Base-by-base conservation (phyloP, 768 basidiomycete species). In the Lactarius psammicola region DNA sequence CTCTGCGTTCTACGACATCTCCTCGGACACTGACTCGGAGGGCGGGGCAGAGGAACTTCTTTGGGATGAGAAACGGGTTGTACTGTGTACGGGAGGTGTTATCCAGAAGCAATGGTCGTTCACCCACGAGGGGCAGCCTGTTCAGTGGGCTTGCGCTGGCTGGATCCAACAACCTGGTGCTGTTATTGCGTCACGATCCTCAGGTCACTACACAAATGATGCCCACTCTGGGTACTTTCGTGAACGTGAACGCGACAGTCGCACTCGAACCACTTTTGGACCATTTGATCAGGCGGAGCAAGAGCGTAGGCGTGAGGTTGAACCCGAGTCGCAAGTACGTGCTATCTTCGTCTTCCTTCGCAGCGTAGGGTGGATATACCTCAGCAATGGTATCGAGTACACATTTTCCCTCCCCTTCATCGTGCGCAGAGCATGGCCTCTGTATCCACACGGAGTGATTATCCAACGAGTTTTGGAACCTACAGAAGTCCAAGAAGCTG, bases 141-240 rank as follows among this genome's bases (percentile, higher is more conserved):
- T 94, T 38, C 91, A 91, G 70, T 90, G 83, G 78, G 92, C 89
- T 6, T 92, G 91, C 72, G 78, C 89, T n/a, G 92, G 88, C 4
- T 83, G 82, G 74, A 80, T 94, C 42, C 85, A 88, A 70, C 85
- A 87, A 70, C 74, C 79, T 8, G 76, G 75, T 23, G 69, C 73
- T 23, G 69, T 78, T n/a, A 64, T 68, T 44, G 64, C 75, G 0
- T 62, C 73, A 15, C 64, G 72, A 49, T 68, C 71, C 30, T 68
- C 76, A 9, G 72, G 73, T 36, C 70, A 73, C 51, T 74, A 73
- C 59, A 71, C 74, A n/a, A 71, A 72, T n/a, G 71, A 76, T 20
- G 55, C 64, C 28, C 63, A 71, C 15, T 73, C 40, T 61, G 68
- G 73, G 49, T 56, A 76, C 40, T 64, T 76, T 33, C 69, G 68